These are phyloP conservation scores for Forsythia suspensa DNA, from an alignment of 257 asterid species.

Conservation along the genomic window DNA sequence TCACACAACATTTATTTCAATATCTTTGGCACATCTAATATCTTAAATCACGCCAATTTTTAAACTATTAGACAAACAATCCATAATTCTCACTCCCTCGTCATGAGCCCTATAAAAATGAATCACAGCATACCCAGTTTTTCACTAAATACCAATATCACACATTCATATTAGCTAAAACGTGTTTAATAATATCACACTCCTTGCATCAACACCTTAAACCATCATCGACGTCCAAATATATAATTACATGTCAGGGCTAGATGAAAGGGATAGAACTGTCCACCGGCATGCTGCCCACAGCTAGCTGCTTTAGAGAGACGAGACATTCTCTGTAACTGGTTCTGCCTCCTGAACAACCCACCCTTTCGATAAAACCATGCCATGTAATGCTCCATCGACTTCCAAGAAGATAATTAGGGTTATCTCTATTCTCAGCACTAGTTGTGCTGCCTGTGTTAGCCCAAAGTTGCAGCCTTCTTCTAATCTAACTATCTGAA, in stretches of 20 bases:
- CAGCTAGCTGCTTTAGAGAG: slow-evolving; percentile 32
- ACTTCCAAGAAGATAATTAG: slow-evolving; percentile 30
- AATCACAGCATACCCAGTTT: background rate
- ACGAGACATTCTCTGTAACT: slow-evolving; percentile 15
- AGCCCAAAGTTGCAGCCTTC: slow-evolving; percentile 33
- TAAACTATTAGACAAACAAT: background rate
- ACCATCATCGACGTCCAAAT: slow-evolving; percentile 24
- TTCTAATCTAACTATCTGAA: slow-evolving; percentile 21
- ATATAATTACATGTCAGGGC: slow-evolving; percentile 47
- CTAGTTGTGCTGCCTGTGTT: slow-evolving; percentile 39
- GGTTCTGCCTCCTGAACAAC: slow-evolving; percentile 26
- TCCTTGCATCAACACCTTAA: background rate
- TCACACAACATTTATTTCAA: background rate
- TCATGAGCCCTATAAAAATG: too few species aligned
- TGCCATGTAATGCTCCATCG: slow-evolving; percentile 33
- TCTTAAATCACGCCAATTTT: background rate
- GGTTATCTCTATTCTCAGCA: slow-evolving; percentile 38
- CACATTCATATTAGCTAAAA: background rate
- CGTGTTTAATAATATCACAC: background rate
- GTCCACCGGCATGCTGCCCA: slow-evolving; percentile 34
- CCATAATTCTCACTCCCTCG: background rate
- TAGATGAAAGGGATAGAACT: slow-evolving; percentile 34
- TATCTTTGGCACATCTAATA: too few species aligned
- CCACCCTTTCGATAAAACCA: slow-evolving; percentile 32
- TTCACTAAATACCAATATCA: background rate